These are phyloP conservation scores for Colletotrichum endophyticum DNA, from an alignment of 2,329 filamentous ascomycete genomes.

Conservation along the genomic window DNA sequence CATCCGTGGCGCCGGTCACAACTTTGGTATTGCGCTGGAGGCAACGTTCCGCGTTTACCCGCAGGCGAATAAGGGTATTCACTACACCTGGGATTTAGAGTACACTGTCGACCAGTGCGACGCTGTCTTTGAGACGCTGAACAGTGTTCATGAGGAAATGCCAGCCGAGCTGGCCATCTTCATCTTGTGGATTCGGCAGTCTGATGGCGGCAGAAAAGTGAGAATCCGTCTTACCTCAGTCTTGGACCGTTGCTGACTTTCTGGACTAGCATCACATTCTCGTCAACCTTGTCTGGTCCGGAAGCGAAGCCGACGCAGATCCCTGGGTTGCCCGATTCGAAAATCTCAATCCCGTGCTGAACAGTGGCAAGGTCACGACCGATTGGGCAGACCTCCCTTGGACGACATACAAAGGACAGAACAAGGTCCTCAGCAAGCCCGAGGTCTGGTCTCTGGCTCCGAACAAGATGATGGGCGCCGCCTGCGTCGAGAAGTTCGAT, in stretches of 20 bases:
- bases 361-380: not conserved
- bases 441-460: slow-evolving; percentile 10
- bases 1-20: slow-evolving; percentile 53
- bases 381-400: slow-evolving; percentile 6
- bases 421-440: slow-evolving; percentile 7
- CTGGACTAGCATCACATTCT: not conserved
- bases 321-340: not conserved
- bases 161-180: slow-evolving; percentile 30
- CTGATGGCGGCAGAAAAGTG: slow-evolving; percentile 19
- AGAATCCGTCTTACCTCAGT: slow-evolving; percentile 25
- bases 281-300: slow-evolving; percentile 10
- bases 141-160: slow-evolving; percentile 32
- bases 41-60: slow-evolving; percentile 44
- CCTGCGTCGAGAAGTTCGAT: slow-evolving; percentile 8
- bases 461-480: slow-evolving; percentile 17
- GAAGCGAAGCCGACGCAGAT: not conserved
- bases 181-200: slow-evolving; percentile 35
- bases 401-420: slow-evolving; percentile 13
- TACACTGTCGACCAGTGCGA: slow-evolving; percentile 31
- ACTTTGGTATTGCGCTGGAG: slow-evolving; percentile 54
- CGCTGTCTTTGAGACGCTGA: slow-evolving; percentile 36
- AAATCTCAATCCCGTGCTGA: not conserved
- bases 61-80: slow-evolving; percentile 30
- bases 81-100: slow-evolving; percentile 28
- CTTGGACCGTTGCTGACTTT: not conserved